Conservation (phyloP, 371 early-diverging fungal species). For the Paraphysoderma sedebokerense region DNA sequence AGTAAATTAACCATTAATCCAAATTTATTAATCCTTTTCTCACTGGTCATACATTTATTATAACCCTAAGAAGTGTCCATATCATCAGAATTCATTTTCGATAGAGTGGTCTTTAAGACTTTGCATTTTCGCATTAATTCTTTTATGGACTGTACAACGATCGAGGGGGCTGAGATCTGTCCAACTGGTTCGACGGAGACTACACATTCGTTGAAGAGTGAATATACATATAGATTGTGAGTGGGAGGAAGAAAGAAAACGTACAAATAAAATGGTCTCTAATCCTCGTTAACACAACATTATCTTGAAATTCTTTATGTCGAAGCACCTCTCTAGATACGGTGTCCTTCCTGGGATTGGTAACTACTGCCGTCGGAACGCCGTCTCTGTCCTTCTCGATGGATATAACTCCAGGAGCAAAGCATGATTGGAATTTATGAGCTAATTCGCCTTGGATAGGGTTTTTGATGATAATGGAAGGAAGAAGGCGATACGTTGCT, state of each 20-base stretch:
- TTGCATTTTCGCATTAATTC: constrained; percentile 68
- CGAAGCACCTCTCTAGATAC: constrained; percentile 92
- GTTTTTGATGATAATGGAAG: constrained; percentile 70
- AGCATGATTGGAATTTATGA: constrained; percentile 72
- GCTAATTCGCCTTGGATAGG: constrained; percentile 81
- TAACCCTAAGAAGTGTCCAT: too few relatives aligned
- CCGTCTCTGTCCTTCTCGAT: constrained; percentile 39
- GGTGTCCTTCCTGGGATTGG: constrained; percentile 86
- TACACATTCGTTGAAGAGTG: constrained; percentile 8
- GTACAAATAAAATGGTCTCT: constrained; percentile 95
- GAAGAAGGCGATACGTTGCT: constrained; percentile 90
- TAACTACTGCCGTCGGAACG: constrained; percentile 59
- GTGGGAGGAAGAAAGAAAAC: constrained; percentile 8
- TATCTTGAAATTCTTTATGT: constrained; percentile 80
- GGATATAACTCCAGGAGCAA: constrained; percentile 80
- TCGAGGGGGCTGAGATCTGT: constrained; percentile 50
- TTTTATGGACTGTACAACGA: constrained; percentile 58
- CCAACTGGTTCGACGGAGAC: constrained; percentile 85
- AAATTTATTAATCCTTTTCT: too few relatives aligned
- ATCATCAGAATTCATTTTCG: too few relatives aligned
- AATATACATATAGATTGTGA: neutral
- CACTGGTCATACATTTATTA: too few relatives aligned
- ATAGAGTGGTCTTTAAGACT: too few relatives aligned
- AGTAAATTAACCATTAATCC: too few relatives aligned
- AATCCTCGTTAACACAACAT: constrained; percentile 74